Conservation (phyloP, 2,329 filamentous ascomycete species). For the Fusarium brevicatenulatum region DNA sequence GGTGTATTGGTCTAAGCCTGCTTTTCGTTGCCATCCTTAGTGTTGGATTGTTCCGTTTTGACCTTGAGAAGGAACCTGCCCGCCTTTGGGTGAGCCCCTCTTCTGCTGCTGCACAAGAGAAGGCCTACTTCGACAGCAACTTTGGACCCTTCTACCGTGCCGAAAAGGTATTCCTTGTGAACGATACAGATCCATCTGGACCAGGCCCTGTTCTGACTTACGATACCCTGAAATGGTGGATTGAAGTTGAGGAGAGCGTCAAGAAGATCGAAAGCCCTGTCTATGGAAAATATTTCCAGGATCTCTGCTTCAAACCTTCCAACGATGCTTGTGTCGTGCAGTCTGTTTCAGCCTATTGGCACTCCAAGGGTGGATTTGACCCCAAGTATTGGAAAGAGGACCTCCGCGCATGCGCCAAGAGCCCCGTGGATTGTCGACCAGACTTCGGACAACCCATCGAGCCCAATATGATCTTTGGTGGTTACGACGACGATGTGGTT, state of each 20-base stretch:
- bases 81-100: conserved; percentile 96
- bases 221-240: conserved; percentile 93
- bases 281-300: conserved; percentile 75
- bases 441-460: conserved; percentile 90
- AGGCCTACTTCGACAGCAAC: conserved; percentile 89
- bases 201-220: conserved; percentile 85
- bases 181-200: conserved; percentile 74
- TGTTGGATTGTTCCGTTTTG: conserved; percentile 86
- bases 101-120: conserved; percentile 90
- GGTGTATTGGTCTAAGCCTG: conserved; percentile 83
- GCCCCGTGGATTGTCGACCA: conserved; percentile 86
- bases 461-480: conserved; percentile 86
- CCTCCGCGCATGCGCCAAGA: conserved; percentile 77
- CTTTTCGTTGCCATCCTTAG: conserved; percentile 81
- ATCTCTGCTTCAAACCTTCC: conserved; percentile 94
- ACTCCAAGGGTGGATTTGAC: conserved; percentile 60
- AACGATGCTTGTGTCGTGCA: conserved; percentile 92
- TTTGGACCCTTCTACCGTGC: conserved; percentile 97
- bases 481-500: conserved; percentile 74
- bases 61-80: conserved; percentile 90
- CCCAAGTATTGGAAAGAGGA: conserved; percentile 74
- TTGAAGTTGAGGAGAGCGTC: conserved; percentile 84
- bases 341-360: conserved; percentile 90
- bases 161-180: conserved; percentile 93
- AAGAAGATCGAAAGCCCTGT: conserved; percentile 75